Evolutionary conservation across 2,329 filamentous ascomycete genomes (phyloP), one percentile per base, ranked within the genome.

Genomic region (Alternaria brassicicola): DNA sequence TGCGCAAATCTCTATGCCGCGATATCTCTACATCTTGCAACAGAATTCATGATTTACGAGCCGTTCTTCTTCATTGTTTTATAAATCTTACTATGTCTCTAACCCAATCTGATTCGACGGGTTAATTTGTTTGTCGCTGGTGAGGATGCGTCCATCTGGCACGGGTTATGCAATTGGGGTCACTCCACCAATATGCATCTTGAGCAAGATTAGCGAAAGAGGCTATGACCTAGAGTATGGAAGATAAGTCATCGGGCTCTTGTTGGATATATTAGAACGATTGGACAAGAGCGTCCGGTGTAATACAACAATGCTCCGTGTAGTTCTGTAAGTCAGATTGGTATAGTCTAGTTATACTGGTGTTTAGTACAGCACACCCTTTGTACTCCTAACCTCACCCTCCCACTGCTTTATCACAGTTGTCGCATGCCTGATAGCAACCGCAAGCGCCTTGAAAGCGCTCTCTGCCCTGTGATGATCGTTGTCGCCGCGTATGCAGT

Each of bases 401-500:
- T 96, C 93, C 76, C 90, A 89, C 10, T 92, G 92, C 39, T 87
- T 86, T 30, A 94, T 87, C 68, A 87, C 85, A 49, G 85, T 85
- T 47, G 89, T 94, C 9, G 95, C 95, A 77, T 86, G 85, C 69
- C 89, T 85, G 54, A 96, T 84, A 7, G 95, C 95, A 42, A 97
- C 88, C 0, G 95, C 95, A 66, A 98, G 79, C 45, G 95, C 95
- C 85, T 99, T 99, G 80, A 99, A 97, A 15, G 94, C 95, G 76
- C 91, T 95, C 86, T 98, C 95, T 9, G 95, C 93, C 57, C 93
- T 85, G 81, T 98, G 95, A 79, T 98, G 95, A 80, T 98, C 95
- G 79, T 98, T 99, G 62, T 90, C 86, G 51, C 95, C 95, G 63
- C 92, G 86, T 55, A 97, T 80, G 79, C 92, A 96, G 80, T 97